A percentile compares a stretch with the other conserved stretches of the same genome.
Conservation (phyloP, 768 basidiomycete species). For the Calocera viscosa region DNA sequence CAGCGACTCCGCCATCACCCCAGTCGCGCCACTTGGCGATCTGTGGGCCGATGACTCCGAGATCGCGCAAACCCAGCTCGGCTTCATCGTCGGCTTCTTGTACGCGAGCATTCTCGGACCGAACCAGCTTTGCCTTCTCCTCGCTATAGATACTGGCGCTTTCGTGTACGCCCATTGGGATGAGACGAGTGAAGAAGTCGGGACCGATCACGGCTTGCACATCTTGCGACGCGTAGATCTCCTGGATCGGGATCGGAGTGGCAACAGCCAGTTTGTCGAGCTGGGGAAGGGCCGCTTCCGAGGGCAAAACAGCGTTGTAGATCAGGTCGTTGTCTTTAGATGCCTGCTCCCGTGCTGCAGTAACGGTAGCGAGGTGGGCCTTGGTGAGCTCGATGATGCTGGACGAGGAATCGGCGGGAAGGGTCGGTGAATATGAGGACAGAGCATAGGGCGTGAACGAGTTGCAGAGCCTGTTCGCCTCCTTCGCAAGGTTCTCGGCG, state of each 20-base stretch:
- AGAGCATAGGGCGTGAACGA: constrained; percentile 61
- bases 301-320: constrained; percentile 80
- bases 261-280: constrained; percentile 79
- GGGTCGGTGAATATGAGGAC: constrained; percentile 54
- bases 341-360: constrained; percentile 62
- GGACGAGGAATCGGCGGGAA: constrained; percentile 74
- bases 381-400: constrained; percentile 75
- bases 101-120: constrained; percentile 70
- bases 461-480: constrained; percentile 56
- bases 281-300: constrained; percentile 59
- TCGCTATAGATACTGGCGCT: constrained; percentile 94
- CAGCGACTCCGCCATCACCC: constrained; percentile 42
- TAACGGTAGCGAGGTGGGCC: constrained; percentile 60
- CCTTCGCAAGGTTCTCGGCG: constrained; percentile 70
- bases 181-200: constrained; percentile 74
- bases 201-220: constrained; percentile 90
- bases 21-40: constrained; percentile 57
- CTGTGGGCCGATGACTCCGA: constrained; percentile 58
- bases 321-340: constrained; percentile 91
- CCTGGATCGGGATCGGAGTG: constrained; percentile 80
- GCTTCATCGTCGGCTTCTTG: constrained; percentile 71
- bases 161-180: constrained; percentile 91
- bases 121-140: constrained; percentile 91
- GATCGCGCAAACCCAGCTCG: constrained; percentile 49
- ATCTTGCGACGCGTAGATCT: constrained; percentile 79